phyloP scores from a whole-genome alignment of 2,329 filamentous ascomycete species.

The Trichoderma arundinaceum region DNA sequence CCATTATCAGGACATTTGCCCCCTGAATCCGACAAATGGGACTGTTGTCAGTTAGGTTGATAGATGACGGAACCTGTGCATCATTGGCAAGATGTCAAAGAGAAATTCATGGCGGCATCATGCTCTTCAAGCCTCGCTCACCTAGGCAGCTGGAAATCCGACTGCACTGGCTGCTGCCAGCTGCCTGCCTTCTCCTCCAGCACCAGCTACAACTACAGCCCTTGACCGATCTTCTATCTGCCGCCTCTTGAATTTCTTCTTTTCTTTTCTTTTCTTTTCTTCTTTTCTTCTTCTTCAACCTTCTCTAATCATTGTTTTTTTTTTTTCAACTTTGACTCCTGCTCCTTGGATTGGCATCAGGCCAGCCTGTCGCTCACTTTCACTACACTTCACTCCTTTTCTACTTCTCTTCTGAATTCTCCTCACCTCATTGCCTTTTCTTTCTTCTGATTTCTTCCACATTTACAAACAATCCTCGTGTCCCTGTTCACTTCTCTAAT shows the following conservation, averaged over 20 bases:
- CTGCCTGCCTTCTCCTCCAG: slow-evolving; percentile 13
- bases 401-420: slow-evolving; percentile 30
- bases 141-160: too few relatives aligned
- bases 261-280: slow-evolving; percentile 1
- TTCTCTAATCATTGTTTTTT: slow-evolving; percentile 34
- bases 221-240: slow-evolving; percentile 29
- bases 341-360: slow-evolving; percentile 31
- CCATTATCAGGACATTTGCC: too few relatives aligned
- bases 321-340: slow-evolving; percentile 31
- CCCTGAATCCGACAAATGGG: too few relatives aligned
- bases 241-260: slow-evolving; percentile 17
- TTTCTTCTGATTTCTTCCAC: neutral
- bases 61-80: too few relatives aligned
- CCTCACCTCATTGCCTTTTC: slow-evolving; percentile 5
- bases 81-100: too few relatives aligned
- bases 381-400: slow-evolving; percentile 20
- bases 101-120: too few relatives aligned
- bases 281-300: slow-evolving; percentile 16
- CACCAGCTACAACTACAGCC: neutral
- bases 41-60: too few relatives aligned
- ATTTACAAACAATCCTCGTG: slow-evolving; percentile 17
- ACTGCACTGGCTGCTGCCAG: neutral
- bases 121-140: too few relatives aligned
- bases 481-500: slow-evolving; percentile 13
- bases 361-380: slow-evolving; percentile 25